Base-by-base conservation (phyloP, 805 yeast genomes). In the Komagataella kurtzmanii region DNA sequence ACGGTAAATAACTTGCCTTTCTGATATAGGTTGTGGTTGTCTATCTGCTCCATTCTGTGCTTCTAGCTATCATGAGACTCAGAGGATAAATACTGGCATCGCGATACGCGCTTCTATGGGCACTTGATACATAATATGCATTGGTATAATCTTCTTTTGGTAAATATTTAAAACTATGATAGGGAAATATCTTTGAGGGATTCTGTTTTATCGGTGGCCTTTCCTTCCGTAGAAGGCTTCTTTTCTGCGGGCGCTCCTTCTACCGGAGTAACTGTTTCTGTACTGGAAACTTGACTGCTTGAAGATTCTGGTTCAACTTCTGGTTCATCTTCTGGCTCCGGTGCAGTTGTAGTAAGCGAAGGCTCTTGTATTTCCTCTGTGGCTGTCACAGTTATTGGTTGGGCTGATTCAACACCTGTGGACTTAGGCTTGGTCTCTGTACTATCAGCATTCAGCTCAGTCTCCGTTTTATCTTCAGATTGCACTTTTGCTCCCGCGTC, bases 301-400 rank as follows among this genome's bases (percentile, higher is more conserved):
- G 23, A 21, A 6, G 23, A 23, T 44, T 45, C 49, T 45, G 18
- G 45, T 49, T 50, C 46, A 50, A 49, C 45, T 49, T 48, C 12
- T 48, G 17, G 49, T n/a, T 36, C 17, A 45, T 17, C n/a, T 17
- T 21, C 44, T 14, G 49, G 19, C 46, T 18, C 45, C 10, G 40
- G 17, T 17, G 17, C 23, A 49, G 50, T n/a, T 49, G 6, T 45
- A 2, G 30, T 17, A 17, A 14, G 50, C 10, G 14, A 12, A 17
- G n/a, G 21, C 17, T 8, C 14, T n/a, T 21, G 17, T 14, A 12
- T 46, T n/a, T 23, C 49, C 17, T 45, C 50, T 17, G 24, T 21
- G 17, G n/a, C n/a, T 17, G 24, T 21, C 57, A 3, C 56, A 53
- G 46, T 50, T 49, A 47, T 53, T 49, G 45, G 49, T 19, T 49